Base-by-base conservation (phyloP, 106 monocot species). In the Dendrobium chrysotoxum region DNA sequence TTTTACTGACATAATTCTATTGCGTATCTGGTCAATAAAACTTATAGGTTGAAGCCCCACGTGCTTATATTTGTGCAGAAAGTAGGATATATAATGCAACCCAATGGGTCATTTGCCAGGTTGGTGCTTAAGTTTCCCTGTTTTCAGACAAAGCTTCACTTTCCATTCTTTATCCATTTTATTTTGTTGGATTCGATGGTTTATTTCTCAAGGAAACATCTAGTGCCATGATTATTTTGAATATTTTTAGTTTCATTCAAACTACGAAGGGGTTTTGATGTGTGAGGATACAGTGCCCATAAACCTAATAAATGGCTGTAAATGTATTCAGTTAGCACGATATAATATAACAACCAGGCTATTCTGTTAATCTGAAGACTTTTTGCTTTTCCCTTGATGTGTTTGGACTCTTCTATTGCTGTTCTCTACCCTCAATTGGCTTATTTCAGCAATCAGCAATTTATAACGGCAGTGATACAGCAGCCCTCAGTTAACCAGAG, bases 81-180 rank as follows among this genome's bases (percentile, higher is more conserved):
- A 92, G 92, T 85, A 88, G 79, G 68, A 91, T 97, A 83, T 99
- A 91, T 84, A 90, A 93, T 86, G 95, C 84, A 44, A 95, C 95
- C 30, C 89, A 82, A 78, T 99, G 99, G 99, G 91, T 99, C 81
- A 78, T 85, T 28, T 99, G 99, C 85, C 99, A 99, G 99, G 98
- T 92, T 86, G 4, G 47, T 81, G 30, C 35, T 84, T 7, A 73
- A 26, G 10, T 80, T 46, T 68, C 40, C 72, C 1, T 72, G 23
- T 78, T 77, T 45, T 70, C 4, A 70, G 70, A 70, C 70, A 70
- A 28, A 70, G 31, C 35, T 70, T 70, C 70, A 70, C 1, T 35
- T 70, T 35, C 15, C 12, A 16, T 26, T 23, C 18, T 70, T 70
- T 31, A 70, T 61, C 35, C 3, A 35, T 70, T 70, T 65, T 68